phyloP scores from a whole-genome alignment of 805 yeast genomes.

The Ogataea dorogensis region DNA sequence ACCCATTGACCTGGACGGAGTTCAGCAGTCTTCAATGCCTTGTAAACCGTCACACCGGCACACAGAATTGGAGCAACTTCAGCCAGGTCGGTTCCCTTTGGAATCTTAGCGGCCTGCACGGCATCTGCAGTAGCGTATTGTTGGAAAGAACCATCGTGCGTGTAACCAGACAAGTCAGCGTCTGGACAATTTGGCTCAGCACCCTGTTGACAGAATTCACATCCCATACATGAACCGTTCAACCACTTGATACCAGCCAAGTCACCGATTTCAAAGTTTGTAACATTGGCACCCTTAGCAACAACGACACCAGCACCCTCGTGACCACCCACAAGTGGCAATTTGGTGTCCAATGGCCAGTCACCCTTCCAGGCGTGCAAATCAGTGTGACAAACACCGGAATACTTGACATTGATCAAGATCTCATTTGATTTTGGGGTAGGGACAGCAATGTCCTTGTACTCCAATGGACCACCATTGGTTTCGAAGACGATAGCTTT shows the following conservation, averaged over 20 bases:
- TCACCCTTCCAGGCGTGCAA: constrained; percentile 94
- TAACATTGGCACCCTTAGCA: constrained; percentile 67
- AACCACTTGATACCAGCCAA: constrained; percentile 84
- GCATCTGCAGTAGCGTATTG: constrained; percentile 89
- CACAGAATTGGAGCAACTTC: constrained; percentile 78
- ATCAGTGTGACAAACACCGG: constrained; percentile 94
- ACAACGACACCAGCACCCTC: constrained; percentile 90
- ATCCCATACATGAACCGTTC: constrained; percentile 70
- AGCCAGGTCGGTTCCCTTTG: constrained; percentile 72
- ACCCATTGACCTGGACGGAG: constrained; percentile 80
- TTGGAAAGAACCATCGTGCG: constrained; percentile 89
- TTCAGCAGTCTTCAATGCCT: constrained; percentile 80
- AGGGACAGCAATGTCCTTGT: constrained; percentile 79
- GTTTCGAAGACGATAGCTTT: constrained; percentile 70
- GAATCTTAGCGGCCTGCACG: constrained; percentile 79
- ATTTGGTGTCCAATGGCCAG: constrained; percentile 77
- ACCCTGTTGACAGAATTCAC: constrained; percentile 70
- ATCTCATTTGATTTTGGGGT: constrained; percentile 74
- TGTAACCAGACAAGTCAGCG: constrained; percentile 80
- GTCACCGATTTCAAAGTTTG: constrained; percentile 74
- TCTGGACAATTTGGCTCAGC: constrained; percentile 69
- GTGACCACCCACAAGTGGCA: constrained; percentile 84
- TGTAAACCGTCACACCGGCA: constrained; percentile 91
- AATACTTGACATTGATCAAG: constrained; percentile 76
- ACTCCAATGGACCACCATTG: constrained; percentile 60